Percentiles rank a stretch among this genome's conserved stretches.
These are phyloP conservation scores for Falciphora oryzae DNA, from an alignment of 2,329 filamentous ascomycete genomes.

Conservation along the genomic window DNA sequence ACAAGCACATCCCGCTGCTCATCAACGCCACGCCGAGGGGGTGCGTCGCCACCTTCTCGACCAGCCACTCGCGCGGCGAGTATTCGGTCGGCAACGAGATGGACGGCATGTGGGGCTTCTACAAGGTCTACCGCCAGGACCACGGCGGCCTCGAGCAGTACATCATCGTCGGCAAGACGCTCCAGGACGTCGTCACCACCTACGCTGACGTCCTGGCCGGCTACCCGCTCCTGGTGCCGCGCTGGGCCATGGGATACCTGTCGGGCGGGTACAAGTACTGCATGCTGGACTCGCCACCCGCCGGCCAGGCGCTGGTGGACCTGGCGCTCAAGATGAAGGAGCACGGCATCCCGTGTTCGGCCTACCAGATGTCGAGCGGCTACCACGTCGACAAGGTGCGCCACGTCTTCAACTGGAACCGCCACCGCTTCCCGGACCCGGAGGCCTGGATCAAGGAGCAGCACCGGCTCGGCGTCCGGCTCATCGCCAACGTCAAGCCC, in stretches of 20 bases:
- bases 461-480: conserved; percentile 57
- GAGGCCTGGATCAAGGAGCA: conserved; percentile 56
- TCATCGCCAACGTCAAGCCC: conserved; percentile 69
- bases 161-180: conserved; percentile 58
- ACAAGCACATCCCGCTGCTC: conserved; percentile 69
- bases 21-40: conserved; percentile 61
- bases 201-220: conserved; percentile 62
- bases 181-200: conserved; percentile 58
- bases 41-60: conserved; percentile 63
- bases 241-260: conserved; percentile 69
- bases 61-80: conserved; percentile 55
- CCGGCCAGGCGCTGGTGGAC: conserved; percentile 52
- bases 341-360: conserved; percentile 64
- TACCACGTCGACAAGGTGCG: conserved; percentile 69
- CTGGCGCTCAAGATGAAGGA: conserved; percentile 56
- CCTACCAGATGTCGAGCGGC: conserved; percentile 67
- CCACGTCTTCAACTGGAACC: conserved; percentile 68
- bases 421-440: conserved; percentile 63
- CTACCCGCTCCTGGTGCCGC: conserved; percentile 60
- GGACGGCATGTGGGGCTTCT: conserved; percentile 69
- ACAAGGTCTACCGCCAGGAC: conserved; percentile 69
- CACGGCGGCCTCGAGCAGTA: conserved; percentile 69
- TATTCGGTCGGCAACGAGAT: conserved; percentile 67
- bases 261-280: conserved; percentile 56
- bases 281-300: conserved; percentile 45